Percentiles rank a stretch among this genome's conserved stretches.
These are phyloP conservation scores for Mediolabrus comicus DNA, from an alignment of 108 stramenopile genomes.

Conservation along the genomic window DNA sequence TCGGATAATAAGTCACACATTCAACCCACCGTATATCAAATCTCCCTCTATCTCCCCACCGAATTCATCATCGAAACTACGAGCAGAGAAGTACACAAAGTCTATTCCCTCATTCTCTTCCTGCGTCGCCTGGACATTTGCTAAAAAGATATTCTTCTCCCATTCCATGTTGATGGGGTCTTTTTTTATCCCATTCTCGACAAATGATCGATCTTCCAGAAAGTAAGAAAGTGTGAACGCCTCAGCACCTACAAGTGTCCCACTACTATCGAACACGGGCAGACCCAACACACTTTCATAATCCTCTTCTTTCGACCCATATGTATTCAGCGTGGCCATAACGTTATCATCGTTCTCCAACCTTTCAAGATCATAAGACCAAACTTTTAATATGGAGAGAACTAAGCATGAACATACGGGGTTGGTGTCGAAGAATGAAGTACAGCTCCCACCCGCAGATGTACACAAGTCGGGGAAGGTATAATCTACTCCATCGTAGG, in stretches of 20 bases:
- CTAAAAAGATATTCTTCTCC: constrained; percentile 55
- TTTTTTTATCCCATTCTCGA: constrained; percentile 34
- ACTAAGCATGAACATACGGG: constrained; percentile 54
- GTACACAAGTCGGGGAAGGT: constrained; percentile 44
- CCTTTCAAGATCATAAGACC: constrained; percentile 65
- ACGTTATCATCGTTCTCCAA: constrained; percentile 54
- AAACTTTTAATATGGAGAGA: constrained; percentile 51
- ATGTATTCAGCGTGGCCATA: constrained; percentile 48
- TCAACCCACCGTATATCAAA: constrained; percentile 31
- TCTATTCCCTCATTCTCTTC: constrained; percentile 4
- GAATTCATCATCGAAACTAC: constrained; percentile 76
- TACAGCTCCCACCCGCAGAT: constrained; percentile 57
- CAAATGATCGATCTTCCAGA: constrained; percentile 42
- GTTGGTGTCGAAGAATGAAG: constrained; percentile 8
- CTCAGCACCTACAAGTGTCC: constrained; percentile 46
- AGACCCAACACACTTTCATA: constrained; percentile 51
- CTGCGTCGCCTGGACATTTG: not conserved
- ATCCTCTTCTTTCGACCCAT: constrained; percentile 46
- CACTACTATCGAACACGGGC: constrained; percentile 40
- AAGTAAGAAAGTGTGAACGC: constrained; percentile 63
- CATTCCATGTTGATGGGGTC: constrained; percentile 61
- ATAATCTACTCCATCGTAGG: constrained; percentile 31
- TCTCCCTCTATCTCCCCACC: constrained; percentile 65
- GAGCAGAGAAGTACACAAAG: constrained; percentile 54
- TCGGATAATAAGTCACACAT: too few relatives aligned